Evolutionary conservation across 805 yeast genomes (phyloP), one percentile per base, ranked within the genome.

Genomic region (Ogataea kodamae): DNA sequence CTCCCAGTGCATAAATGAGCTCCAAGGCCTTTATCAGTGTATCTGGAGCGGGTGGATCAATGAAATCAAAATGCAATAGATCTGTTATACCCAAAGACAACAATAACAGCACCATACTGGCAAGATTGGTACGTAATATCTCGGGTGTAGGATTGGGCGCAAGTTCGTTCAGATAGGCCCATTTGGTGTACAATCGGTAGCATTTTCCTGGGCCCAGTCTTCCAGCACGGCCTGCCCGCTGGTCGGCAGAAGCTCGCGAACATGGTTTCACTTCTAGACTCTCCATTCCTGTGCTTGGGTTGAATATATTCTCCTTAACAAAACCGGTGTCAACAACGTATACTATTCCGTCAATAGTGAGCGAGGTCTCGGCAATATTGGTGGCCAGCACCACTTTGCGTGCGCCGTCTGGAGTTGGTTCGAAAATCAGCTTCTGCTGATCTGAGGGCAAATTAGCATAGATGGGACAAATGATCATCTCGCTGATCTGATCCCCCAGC

Each of bases 181-280:
- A 71, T 54, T 86, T 85, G 0, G 98, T 90, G 54, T 78, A 92
- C 14, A 92, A 63, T 22, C 99, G 59, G 52, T 82, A 92, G 60
- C 97, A 92, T 54, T 86, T 85, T 11, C 98, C 98, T 0, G 97
- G 96, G 1, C 95, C 89, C 6, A 95, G 88, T 66, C 98, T 80
- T 25, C 98, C 98, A 5, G 97, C 98, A 66, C 98, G 77, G 55
- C 98, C 98, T 1, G 96, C 89, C 52, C 98, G 70, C 62, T 92
- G 98, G 50, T 87, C 89, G 0, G 96, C 97, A 25, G 95, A 88
- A 0, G 98, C 98, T 51, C 80, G 79, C 0, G 97, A 89, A 43
- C 95, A 87, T 0, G 96, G 94, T 10, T 81, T 76, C 5, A 92
- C 88, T 28, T 81, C 76, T 40, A 92, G 68, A 20, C 89, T 80